Base-by-base conservation (phyloP, 1,284 basidiomycete species). In the Somion occarium region DNA sequence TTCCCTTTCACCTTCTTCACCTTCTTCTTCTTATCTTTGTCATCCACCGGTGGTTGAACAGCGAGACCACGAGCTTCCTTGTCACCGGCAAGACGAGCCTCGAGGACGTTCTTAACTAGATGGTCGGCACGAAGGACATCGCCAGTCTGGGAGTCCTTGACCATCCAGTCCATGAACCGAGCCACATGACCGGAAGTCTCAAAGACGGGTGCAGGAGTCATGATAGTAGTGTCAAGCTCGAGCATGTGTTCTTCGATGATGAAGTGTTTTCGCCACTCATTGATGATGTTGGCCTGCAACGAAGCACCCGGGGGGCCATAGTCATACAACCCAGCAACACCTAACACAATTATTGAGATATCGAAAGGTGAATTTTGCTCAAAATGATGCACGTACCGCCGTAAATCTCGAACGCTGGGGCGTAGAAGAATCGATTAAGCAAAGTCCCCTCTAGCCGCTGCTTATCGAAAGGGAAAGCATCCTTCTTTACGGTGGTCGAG, bases 121-220 rank as follows among this genome's bases (percentile, higher is more conserved):
- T 99, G 97, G 69, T 99, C 96, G 15, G 96, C 96, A 50, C 97
- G 88, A 63, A 97, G 87, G 51, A 99, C 97, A 65, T 99, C 95
- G 44, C 95, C 95, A 26, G 89, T 97, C 75, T 93, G 85, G 20
- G 74, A 72, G 64, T 99, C 97, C 74, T 97, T 97, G 67, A 93
- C 91, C 97, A 99, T 99, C 95, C 95, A 99, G 68, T 99, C 97
- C 18, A 96, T 91, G 65, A 99, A 99, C 63, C 96, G 86, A 55
- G 96, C 96, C 52, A 99, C 97, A 72, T 99, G 97, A 30, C 97
- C 97, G 26, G 94, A 98, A 0, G 96, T 90, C 71, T 98, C 96
- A 69, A 99, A 95, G 3, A 99, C 96, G 13, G 95, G 80, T 1
- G 91, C 81, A 24, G 95, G 88, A 0, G 96, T 99, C 88, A 99